phyloP scores from a whole-genome alignment of 176 grass and related monocot genomes.

The Luzula sylvatica region DNA sequence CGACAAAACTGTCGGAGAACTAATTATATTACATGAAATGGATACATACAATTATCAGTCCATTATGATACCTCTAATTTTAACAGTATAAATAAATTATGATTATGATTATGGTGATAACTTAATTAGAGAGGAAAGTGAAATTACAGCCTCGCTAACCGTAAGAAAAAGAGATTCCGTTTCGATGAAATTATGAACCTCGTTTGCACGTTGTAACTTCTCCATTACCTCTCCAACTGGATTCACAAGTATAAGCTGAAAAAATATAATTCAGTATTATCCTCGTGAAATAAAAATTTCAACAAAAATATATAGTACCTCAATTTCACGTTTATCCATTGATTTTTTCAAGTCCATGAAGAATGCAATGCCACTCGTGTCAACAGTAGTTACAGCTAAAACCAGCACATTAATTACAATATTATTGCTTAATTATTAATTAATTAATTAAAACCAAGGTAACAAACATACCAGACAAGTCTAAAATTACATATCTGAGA shows the following conservation, averaged over 20 bases:
- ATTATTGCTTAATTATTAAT: slow-evolving; percentile 3
- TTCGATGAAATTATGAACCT: slow-evolving; percentile 39
- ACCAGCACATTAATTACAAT: not conserved
- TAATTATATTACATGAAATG: too few species aligned
- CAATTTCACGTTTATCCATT: slow-evolving; percentile 46
- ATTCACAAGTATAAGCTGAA: slow-evolving; percentile 74
- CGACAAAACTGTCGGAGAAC: too few species aligned
- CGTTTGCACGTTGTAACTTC: slow-evolving; percentile 78
- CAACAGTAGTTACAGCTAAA: slow-evolving; percentile 57
- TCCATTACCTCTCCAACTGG: slow-evolving; percentile 93
- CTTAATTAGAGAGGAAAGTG: slow-evolving; percentile 52
- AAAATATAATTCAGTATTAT: not conserved
- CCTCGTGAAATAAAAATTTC: too few species aligned
- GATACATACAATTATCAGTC: not conserved
- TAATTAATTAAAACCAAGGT: not conserved
- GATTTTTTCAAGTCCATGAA: slow-evolving; percentile 72
- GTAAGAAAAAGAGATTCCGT: slow-evolving; percentile 59
- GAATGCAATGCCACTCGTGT: slow-evolving; percentile 80
- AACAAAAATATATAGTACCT: slow-evolving; percentile 32
- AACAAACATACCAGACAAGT: slow-evolving; percentile 57
- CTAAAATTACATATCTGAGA: slow-evolving; percentile 55
- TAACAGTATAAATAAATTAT: not conserved
- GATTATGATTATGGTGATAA: slow-evolving; percentile 31
- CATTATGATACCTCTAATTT: not conserved
- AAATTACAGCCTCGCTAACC: slow-evolving; percentile 59